Evolutionary conservation across 306 rosid species (phyloP), one percentile per base, ranked within the genome.

Genomic region (Malus fusca): DNA sequence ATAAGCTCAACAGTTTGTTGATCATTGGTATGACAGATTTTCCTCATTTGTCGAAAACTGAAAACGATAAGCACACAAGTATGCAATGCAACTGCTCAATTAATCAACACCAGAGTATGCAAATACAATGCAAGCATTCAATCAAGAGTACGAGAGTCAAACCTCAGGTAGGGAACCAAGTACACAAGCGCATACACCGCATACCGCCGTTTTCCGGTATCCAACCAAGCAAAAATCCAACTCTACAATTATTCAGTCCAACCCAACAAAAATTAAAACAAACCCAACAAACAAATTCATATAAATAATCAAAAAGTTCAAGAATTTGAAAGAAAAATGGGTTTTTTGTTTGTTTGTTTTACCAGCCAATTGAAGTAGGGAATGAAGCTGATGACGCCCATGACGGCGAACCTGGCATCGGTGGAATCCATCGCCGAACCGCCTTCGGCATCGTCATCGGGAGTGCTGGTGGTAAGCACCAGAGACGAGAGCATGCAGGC

Each of bases 331-430:
- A 15, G 55, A 17, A 2, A 51, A 51, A 0, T 17, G 55, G 55
- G 18, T 51, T 51, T 0, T 51, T 51, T 13, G 42, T 37, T 7
- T 35, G 40, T 35, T 21, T 31, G 3, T 56, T 56, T 43, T 81
- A 95, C 98, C 74, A 96, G 96, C 99, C 99, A 96, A 79, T 96
- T 96, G 84, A 96, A 96, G 86, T 88, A 96, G 56, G 99, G 99
- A 79, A 96, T 89, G 89, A 92, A 85, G 78, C 96, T 88, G 25
- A 95, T 68, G 69, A 95, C 84, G 66, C 90, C 87, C 99, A 95
- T 92, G 23, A 90, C 92, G 0, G 90, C 92, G 30, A 95, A 81
- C 85, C 97, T 89, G 2, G 96, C 55, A 74, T 92, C 97, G 15
- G 89, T 85, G 43, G 90, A 77, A 28, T 85, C 89, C 40, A 88